These are phyloP conservation scores for Citropsis articulata DNA, from an alignment of 345 rosid genomes.

Conservation along the genomic window DNA sequence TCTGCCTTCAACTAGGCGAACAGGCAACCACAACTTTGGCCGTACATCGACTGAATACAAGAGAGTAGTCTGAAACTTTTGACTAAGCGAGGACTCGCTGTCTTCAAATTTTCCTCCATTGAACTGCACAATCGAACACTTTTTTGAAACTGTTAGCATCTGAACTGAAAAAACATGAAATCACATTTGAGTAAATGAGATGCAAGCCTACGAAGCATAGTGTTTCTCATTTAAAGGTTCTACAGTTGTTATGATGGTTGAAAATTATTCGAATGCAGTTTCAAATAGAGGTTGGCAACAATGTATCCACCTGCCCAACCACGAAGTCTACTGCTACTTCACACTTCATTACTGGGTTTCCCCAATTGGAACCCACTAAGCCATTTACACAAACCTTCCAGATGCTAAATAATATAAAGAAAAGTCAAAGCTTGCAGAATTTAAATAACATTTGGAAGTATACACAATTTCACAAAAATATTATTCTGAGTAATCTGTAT, in stretches of 20 bases:
- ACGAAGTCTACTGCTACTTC: not conserved
- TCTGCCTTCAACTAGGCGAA: slow-evolving; percentile 75
- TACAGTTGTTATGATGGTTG: not conserved
- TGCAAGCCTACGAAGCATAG: not conserved
- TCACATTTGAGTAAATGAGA: not conserved
- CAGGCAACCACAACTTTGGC: slow-evolving; percentile 86
- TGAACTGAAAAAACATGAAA: not conserved
- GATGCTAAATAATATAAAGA: not conserved
- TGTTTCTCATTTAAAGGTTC: not conserved
- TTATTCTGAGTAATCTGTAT: not conserved
- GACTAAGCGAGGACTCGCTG: slow-evolving; percentile 23
- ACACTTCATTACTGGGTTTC: not conserved
- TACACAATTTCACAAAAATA: not conserved
- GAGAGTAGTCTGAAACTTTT: slow-evolving; percentile 57
- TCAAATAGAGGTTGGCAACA: not conserved
- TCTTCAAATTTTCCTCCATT: slow-evolving; percentile 30
- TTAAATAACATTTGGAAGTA: not conserved
- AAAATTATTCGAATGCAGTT: not conserved
- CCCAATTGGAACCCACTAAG: not conserved
- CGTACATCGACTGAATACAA: slow-evolving; percentile 60
- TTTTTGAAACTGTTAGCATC: not conserved
- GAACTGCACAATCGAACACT: slow-evolving; percentile 35
- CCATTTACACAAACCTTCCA: not conserved
- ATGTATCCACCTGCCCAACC: not conserved
- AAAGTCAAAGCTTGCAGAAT: not conserved